Evolutionary conservation across 2,329 filamentous ascomycete species (phyloP), one percentile per base, ranked within the genome.

Genomic region (Stromatinia cepivora): DNA sequence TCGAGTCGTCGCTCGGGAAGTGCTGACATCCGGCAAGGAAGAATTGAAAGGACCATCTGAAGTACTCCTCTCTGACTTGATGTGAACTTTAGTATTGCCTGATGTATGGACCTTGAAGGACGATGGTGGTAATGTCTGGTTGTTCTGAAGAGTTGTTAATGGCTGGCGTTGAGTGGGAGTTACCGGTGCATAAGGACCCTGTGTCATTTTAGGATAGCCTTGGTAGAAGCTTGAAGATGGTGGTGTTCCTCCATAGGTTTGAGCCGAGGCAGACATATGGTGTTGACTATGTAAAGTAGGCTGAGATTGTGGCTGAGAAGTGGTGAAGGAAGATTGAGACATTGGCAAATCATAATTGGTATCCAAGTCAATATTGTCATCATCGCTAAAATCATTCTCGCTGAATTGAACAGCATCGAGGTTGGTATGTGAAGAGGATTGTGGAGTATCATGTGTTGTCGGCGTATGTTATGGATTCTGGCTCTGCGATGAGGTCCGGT

Each of bases 301-400:
- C 4, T 50, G 61, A 28, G 31, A 39, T 25, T 63, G 13, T 22
- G 46, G 13, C 34, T 52, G 46, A 20, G 46, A 61, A 15, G 34
- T 22, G 31, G 25, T 34, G 25, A 61, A 39, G 15, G n/a, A 52
- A 8, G 31, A 39, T 25, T 63, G 45, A 63, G 61, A 52, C 46
- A 52, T 52, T 31, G 46, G 31, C 15, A 63, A 52, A 25, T 25
- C 46, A 5, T 52, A 63, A 25, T 39, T 22, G 34, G 46, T 28
- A 36, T 52, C 61, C 13, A 63, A 34, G 22, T 63, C 61, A 39
- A 63, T 39, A 28, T 52, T 36, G 20, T 63, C 46, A 34, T 63
- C 46, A 39, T 63, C 61, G n/a, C 61, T 52, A 25, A 52, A 63
- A 20, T 63, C 46, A 63, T 63, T 34, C 15, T 63, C 46, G 20